Evolutionary conservation across 176 grass and related monocot genomes (phyloP).

Genomic region (Oryza punctata): DNA sequence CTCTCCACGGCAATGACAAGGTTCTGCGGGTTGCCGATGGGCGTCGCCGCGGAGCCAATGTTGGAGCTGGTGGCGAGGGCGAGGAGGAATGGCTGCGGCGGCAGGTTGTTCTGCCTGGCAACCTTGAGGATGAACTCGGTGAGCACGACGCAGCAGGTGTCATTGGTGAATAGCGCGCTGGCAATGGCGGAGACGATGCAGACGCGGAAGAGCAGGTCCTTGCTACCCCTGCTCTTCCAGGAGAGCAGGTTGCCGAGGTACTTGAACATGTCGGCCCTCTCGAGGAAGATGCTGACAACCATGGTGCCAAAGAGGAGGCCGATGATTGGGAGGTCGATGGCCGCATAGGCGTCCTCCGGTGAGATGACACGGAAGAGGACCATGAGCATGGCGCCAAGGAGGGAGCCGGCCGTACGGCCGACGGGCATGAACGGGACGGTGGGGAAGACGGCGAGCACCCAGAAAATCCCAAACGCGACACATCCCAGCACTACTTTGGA

Average conservation of each 20-base stretch:
- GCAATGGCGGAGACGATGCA: slow-evolving; percentile 70
- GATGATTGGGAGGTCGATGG: slow-evolving; percentile 75
- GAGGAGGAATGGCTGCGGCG: slow-evolving; percentile 66
- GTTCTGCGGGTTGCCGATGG: slow-evolving; percentile 86
- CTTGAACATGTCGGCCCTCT: slow-evolving; percentile 79
- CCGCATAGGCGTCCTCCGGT: slow-evolving; percentile 63
- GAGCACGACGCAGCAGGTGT: slow-evolving; percentile 84
- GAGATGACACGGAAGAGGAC: slow-evolving; percentile 69
- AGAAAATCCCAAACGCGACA: slow-evolving; percentile 77
- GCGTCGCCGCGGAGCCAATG: slow-evolving; percentile 71
- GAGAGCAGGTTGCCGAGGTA: slow-evolving; percentile 68
- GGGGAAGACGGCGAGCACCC: slow-evolving; percentile 85
- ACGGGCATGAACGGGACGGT: slow-evolving; percentile 76
- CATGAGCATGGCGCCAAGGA: slow-evolving; percentile 84
- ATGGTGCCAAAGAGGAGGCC: slow-evolving; percentile 82
- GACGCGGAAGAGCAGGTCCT: slow-evolving; percentile 73
- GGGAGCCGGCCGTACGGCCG: slow-evolving; percentile 72
- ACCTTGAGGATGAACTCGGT: slow-evolving; percentile 87
- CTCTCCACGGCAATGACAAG: slow-evolving; percentile 75
- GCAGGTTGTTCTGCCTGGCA: slow-evolving; percentile 78
- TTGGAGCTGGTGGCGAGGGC: slow-evolving; percentile 74
- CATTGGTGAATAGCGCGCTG: slow-evolving; percentile 75
- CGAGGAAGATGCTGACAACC: slow-evolving; percentile 71
- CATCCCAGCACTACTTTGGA: slow-evolving; percentile 78
- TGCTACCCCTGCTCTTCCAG: slow-evolving; percentile 70